Evolutionary conservation across 2,329 filamentous ascomycete species (phyloP), one percentile per base, ranked within the genome.

Genomic region (Berkeleyomyces basicola): DNA sequence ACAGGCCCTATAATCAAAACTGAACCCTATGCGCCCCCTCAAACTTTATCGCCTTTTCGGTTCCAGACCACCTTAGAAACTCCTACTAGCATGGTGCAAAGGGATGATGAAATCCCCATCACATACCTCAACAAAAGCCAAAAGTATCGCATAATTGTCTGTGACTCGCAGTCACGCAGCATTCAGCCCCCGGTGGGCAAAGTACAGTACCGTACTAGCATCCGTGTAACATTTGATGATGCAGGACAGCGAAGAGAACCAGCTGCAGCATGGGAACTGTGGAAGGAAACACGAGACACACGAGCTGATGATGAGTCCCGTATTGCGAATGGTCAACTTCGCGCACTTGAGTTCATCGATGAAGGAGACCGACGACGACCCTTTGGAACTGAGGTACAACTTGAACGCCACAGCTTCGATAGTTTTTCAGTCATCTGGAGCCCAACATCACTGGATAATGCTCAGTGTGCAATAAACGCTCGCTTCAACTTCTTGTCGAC

Each of bases 401-500:
- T 91, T 0, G 86, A 90, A 68, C 82, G 76, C 1, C 85, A 88
- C 3, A 95, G 90, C 0, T 96, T 96, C 67, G 92, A 97, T 70
- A 91, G 92, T 0, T 97, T 97, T 71, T 92, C 86, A 5, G 89
- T 97, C 3, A 82, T 85, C 4, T 97, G 92, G 92, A 88, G 85
- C 0, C 86, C 90, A 0, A 86, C 84, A 3, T 73, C 81, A 49
- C 85, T 84, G 58, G 84, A 85, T 0, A 74, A 77, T 0, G 77
- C 86, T 3, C 90, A 96, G 68, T 93, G 90, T 72, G 88, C 84
- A 58, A 83, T 99, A 63, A 87, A 90, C 7, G 89, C 97, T 10
- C 88, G 93, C 55, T 99, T 97, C 79, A 99, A 99, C 75, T 99
- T 99, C 71, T 78, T 99, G 0, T 99, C 93, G 0, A 99, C 93